Evolutionary conservation across 805 yeast genomes (phyloP), one percentile per base, ranked within the genome.

Genomic region (Helenozyma rhizophorensis): DNA sequence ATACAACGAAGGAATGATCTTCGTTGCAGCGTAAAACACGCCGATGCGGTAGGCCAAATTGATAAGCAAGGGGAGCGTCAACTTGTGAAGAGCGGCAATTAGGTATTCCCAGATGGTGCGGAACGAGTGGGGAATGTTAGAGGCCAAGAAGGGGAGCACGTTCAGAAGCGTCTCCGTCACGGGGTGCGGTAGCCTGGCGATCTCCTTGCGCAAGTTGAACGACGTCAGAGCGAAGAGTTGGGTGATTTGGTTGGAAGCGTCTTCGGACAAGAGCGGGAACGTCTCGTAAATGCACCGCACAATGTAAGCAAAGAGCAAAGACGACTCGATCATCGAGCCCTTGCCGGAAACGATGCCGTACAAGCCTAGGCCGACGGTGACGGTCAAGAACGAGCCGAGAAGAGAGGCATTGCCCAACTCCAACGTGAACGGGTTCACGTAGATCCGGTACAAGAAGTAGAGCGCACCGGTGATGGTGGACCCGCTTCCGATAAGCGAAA

Each of bases 271-370:
- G 47, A 84, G 88, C 1, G 97, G 96, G 49, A 90, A 87, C 3
- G 95, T 78, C 53, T 89, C 94, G 57, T 93, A 93, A 40, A 89
- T 78, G 49, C 96, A 87, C 53, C 94, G 83, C 18, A 93, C 96
- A 40, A 90, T 80, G 58, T 93, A 93, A 7, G 94, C 90, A 53
- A 88, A 80, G 49, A 93, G 70, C 37, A 90, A 62, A 9, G 95
- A 83, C 21, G 88, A 75, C 59, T 93, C 98, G 32, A 89, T 72
- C n/a, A 90, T 80, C n/a, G 90, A 80, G 3, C 97, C 97, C 39
- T 74, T 76, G 6, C 82, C 81, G 2, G 90, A 77, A 14, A 83
- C 72, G 21, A 93, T 86, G 2, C 97, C 98, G 57, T 74, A 87
- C 3, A 85, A 56, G 1, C 95, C 87, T 23, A 93, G 56, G 13